Percentiles rank a stretch among this genome's conserved stretches.
phyloP scores from a whole-genome alignment of 2,329 filamentous ascomycete genomes.

The Ambrosiella xylebori region DNA sequence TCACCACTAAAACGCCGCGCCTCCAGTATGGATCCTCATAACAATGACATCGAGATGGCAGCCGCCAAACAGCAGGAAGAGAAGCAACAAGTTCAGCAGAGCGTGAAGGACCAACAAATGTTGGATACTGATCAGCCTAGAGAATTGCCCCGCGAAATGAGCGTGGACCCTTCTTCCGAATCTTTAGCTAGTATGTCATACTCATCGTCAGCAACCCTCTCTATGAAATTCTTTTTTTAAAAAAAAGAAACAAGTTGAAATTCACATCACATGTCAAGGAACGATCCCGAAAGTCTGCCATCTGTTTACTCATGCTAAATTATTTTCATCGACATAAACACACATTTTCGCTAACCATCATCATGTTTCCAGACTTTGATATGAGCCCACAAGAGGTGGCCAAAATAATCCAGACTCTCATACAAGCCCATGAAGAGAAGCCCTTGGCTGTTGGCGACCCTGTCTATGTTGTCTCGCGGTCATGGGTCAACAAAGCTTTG shows the following conservation, averaged over 20 bases:
- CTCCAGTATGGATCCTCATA: constrained; percentile 41
- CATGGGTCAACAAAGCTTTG: constrained; percentile 61
- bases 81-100: constrained; percentile 8
- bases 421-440: constrained; percentile 32
- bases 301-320: neutral
- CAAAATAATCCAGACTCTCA: constrained; percentile 47
- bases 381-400: constrained; percentile 44
- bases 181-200: constrained; percentile 13
- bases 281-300: too few species aligned
- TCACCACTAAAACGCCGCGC: constrained; percentile 48
- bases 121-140: neutral
- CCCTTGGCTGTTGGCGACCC: constrained; percentile 52
- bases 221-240: neutral
- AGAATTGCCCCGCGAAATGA: constrained; percentile 12
- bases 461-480: constrained; percentile 60
- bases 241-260: too few species aligned
- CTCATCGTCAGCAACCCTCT: neutral
- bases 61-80: constrained; percentile 9
- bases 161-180: constrained; percentile 7
- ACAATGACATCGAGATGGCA: constrained; percentile 17
- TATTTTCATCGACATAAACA: neutral
- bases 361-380: neutral
- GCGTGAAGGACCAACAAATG: neutral
- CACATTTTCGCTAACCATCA: neutral
- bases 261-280: too few species aligned